Evolutionary conservation across 768 basidiomycete species (phyloP).

Genomic region (Omphalotus guepiniiformis): DNA sequence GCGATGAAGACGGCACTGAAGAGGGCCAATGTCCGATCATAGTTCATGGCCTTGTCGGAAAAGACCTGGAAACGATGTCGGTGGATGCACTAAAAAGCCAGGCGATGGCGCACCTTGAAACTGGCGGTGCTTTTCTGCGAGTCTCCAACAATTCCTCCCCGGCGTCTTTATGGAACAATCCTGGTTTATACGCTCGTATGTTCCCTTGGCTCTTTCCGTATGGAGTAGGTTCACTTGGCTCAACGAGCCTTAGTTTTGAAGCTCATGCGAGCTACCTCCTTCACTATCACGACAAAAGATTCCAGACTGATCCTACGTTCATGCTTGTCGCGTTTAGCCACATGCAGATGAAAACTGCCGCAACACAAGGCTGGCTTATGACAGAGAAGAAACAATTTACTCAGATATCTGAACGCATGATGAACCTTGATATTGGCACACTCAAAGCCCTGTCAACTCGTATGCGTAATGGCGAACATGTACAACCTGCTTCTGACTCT

Average conservation of each 20-base stretch:
- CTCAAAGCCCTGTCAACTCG: not conserved
- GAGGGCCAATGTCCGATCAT: constrained; percentile 31
- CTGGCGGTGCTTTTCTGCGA: constrained; percentile 18
- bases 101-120: constrained; percentile 24
- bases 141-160: constrained; percentile 21
- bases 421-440: not conserved
- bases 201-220: constrained; percentile 42
- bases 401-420: not conserved
- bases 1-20: constrained; percentile 24
- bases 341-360: constrained; percentile 26
- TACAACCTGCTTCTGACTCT: not conserved
- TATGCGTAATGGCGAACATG: not conserved
- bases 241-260: constrained; percentile 17
- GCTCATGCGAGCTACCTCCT: constrained; percentile 25
- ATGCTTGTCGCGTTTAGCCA: constrained; percentile 33
- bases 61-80: constrained; percentile 17
- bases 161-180: constrained; percentile 27
- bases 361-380: not conserved
- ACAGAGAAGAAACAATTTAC: not conserved
- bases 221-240: constrained; percentile 32
- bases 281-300: constrained; percentile 36
- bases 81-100: constrained; percentile 14
- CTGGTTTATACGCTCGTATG: constrained; percentile 32
- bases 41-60: constrained; percentile 31
- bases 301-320: constrained; percentile 34